A percentile compares a stretch with the other conserved stretches of the same genome.
Evolutionary conservation across 306 rosid species (phyloP).

Genomic region (Trifolium fragiferum): DNA sequence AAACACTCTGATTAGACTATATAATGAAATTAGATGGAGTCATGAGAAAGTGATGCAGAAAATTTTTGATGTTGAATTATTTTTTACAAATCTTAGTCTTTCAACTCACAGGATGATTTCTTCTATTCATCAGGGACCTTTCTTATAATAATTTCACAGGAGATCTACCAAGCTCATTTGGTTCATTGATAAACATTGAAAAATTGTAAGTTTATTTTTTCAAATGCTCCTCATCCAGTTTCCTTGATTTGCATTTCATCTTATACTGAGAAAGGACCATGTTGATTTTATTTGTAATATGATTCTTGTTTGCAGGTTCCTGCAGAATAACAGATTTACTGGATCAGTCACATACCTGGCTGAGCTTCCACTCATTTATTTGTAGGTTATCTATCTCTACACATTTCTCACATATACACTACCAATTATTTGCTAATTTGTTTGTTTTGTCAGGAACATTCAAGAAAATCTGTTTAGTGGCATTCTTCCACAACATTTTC

Average conservation of each 20-base stretch:
- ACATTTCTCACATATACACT: constrained; percentile 1
- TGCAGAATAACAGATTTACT: constrained; percentile 78
- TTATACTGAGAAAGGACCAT: neutral
- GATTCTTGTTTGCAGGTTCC: constrained; percentile 59
- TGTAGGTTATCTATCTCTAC: constrained; percentile 55
- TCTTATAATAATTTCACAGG: constrained; percentile 82
- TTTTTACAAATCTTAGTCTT: constrained; percentile 20
- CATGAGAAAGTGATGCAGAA: neutral
- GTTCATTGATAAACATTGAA: constrained; percentile 65
- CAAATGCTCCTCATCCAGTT: constrained; percentile 3
- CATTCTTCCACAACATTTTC: constrained; percentile 77
- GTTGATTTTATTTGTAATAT: constrained; percentile 33
- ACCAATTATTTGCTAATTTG: constrained; percentile 31
- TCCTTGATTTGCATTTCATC: constrained; percentile 17
- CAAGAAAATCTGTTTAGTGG: constrained; percentile 87
- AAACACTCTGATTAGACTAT: neutral
- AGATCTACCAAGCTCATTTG: constrained; percentile 95
- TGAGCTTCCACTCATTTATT: constrained; percentile 76
- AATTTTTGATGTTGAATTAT: neutral
- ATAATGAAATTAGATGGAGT: neutral
- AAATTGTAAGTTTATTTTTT: constrained; percentile 60
- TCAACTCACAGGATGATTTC: constrained; percentile 29
- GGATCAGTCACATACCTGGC: constrained; percentile 90
- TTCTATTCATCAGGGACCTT: constrained; percentile 70
- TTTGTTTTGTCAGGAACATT: constrained; percentile 66